Percentiles rank a stretch among this genome's conserved stretches.
These are phyloP conservation scores for Aspergillus versicolor DNA, from an alignment of 2,329 filamentous ascomycete species.

Conservation along the genomic window DNA sequence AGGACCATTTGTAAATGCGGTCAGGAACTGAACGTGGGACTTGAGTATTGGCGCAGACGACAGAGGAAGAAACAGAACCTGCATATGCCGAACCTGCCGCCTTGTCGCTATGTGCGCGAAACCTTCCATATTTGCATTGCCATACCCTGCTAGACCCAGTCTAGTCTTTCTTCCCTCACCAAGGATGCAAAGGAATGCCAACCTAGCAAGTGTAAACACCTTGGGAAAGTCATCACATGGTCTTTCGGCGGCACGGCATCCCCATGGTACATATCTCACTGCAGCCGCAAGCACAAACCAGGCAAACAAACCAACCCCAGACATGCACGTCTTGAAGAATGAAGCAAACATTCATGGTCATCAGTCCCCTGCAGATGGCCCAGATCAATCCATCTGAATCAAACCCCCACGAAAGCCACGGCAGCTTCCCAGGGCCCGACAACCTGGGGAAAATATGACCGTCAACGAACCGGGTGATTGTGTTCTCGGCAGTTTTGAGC, in stretches of 20 bases:
- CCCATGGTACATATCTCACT: background rate
- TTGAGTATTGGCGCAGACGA: background rate
- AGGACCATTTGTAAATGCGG: background rate
- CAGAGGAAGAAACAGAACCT: background rate
- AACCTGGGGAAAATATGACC: background rate
- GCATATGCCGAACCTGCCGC: background rate
- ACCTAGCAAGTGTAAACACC: background rate
- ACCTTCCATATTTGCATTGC: conserved; percentile 2
- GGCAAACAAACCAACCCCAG: background rate
- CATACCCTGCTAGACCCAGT: background rate
- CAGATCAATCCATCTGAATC: background rate
- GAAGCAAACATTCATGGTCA: background rate
- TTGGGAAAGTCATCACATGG: background rate
- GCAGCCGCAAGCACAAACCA: background rate
- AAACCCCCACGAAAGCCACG: too few relatives aligned
- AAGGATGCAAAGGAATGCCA: background rate
- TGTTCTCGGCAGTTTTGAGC: background rate
- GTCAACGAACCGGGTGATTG: background rate
- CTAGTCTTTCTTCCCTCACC: background rate
- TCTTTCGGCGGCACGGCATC: background rate
- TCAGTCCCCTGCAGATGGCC: background rate
- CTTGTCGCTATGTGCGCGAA: background rate
- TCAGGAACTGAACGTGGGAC: conserved; percentile 6
- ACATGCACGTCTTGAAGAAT: background rate
- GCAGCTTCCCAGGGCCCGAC: background rate